Base-by-base conservation (phyloP, 2,329 filamentous ascomycete genomes). In the Periconia sp. region DNA sequence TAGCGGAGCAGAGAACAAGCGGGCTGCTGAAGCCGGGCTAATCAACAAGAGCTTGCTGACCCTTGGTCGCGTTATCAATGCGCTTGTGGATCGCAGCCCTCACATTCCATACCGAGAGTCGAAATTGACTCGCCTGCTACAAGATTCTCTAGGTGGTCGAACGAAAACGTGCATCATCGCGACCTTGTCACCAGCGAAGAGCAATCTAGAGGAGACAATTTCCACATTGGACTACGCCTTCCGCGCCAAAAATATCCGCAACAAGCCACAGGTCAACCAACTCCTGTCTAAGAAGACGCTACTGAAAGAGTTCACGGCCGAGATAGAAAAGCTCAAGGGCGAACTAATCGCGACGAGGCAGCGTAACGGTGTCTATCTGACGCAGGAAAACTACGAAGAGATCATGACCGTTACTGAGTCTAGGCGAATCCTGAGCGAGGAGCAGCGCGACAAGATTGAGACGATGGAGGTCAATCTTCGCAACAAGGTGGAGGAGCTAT, bases 111-210 rank as follows among this genome's bases (percentile, higher is more conserved):
- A 87, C 70, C 81, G 94, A 59, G 95, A 99, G 72, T 99, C 94
- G 2, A 99, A 99, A 69, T 83, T 99, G 61, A 99, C 94, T 2
- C 84, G 94, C 15, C 76, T 99, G 4, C 77, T 99, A 15, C 95
- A 99, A 84, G 95, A 99, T 67, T 99, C 95, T 0, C 81, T 99
- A 0, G 94, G 94, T 49, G 94, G 94, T 3, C 84, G 88, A 38
- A 99, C 95, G 1, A 99, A 99, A 68, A 99, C 94, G 0, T 99
- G 94, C 75, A 99, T 99, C 55, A 97, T 99, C 62, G 94, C 94
- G 5, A 99, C 94, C 0, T 82, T 99, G 28, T 97, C 94, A 2
- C 92, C 94, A 1, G 90, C 92, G 6, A 95, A 94, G 70, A 92
- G 87, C 71, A 99, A 97, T 59, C 78, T 99, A 1, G 94, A 99